Conservation (phyloP, 129 eudicot genomes). For the Escallonia rubra region DNA sequence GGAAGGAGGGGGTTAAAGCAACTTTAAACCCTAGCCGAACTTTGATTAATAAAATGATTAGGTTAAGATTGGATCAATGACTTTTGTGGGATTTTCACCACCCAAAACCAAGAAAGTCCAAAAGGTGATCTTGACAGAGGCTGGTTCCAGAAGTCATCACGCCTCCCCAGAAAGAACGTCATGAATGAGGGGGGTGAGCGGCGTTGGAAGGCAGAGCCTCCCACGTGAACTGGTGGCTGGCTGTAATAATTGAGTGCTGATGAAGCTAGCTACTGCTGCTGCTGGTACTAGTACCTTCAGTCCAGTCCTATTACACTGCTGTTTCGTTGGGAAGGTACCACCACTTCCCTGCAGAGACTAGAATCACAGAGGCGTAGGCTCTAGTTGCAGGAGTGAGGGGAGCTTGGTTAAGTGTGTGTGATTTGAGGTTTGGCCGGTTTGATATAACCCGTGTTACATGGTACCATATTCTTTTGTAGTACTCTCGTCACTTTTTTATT, state of each 20-base stretch:
- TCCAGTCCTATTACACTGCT: background rate
- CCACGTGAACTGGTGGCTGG: background rate
- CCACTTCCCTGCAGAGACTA: too few relatives aligned
- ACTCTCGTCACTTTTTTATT: too few relatives aligned
- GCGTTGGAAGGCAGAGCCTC: background rate
- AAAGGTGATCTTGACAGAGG: constrained; percentile 10
- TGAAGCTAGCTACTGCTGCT: background rate
- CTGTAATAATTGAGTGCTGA: background rate
- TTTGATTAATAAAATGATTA: constrained; percentile 29
- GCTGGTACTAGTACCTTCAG: too few relatives aligned
- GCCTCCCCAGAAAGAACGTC: background rate
- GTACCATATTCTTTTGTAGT: too few relatives aligned
- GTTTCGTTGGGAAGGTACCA: background rate
- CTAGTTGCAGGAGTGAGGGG: background rate
- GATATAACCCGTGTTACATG: too few relatives aligned
- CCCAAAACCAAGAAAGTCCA: background rate
- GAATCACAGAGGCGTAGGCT: background rate
- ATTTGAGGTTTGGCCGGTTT: too few relatives aligned
- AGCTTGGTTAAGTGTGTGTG: too few relatives aligned
- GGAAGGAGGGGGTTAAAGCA: background rate
- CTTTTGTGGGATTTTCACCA: constrained; percentile 3
- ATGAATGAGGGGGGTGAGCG: background rate
- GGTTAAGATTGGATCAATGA: constrained; percentile 10
- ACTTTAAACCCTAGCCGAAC: constrained; percentile 12
- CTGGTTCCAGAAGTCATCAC: constrained; percentile 11